Evolutionary conservation across 202 grass and related monocot species (phyloP), one percentile per base, ranked within the genome.

Genomic region (Carex arenaria): DNA sequence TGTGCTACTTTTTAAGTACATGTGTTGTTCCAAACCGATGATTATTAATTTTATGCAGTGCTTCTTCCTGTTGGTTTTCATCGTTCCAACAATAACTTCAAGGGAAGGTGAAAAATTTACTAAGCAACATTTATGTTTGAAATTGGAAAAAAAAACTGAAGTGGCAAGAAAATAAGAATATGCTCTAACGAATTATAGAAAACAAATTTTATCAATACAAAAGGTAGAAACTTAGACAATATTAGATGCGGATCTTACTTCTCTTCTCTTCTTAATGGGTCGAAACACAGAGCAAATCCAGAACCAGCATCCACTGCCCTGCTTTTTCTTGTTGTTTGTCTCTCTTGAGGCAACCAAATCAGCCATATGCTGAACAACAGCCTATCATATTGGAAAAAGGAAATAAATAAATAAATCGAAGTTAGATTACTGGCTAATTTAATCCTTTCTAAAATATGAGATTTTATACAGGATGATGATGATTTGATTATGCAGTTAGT

Each of bases 341-440:
- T 69, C 89, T 83, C 80, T 93, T 64, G 87, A 75, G 80, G 80
- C 84, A 91, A 91, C 85, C 75, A 90, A 90, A 89, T 89, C 88
- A 40, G 73, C 82, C 90, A 94, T 88, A 85, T 92, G 91, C 53
- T 88, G 84, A 72, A 97, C 94, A 64, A 91, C 87, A 74, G 87
- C 85, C 94, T 97, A 80, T 80, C 28, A 83, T 49, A 63, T 28
- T 82, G 38, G 84, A 85, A 42, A 45, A 40, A 45, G 10, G 42
- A 45, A 61, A 65, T 10, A 2, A 70, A 81, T 62, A 57, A 54
- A 61, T 31, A 40, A 40, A 52, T 85, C n/a, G n/a, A 85, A 62
- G 7, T 15, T 79, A 57, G 8, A 30, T 76, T 31, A 14, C 10
- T 31, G 8, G 14, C 13, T 11, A 36, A 64, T 53, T 30, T 23